These are phyloP conservation scores for Fonsecaea monophora DNA, from an alignment of 2,329 filamentous ascomycete genomes.

Conservation along the genomic window DNA sequence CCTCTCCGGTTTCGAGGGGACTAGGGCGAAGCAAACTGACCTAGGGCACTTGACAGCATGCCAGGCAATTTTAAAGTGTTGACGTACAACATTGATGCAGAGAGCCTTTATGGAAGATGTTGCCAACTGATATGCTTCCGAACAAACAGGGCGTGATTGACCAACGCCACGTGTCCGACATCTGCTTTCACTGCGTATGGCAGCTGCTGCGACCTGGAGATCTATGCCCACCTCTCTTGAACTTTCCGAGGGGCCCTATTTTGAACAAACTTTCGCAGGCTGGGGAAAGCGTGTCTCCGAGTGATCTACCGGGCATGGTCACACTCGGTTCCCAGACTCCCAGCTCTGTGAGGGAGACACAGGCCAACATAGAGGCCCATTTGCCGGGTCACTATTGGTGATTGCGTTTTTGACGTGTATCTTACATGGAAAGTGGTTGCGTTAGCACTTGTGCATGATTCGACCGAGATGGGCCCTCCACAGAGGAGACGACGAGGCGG, in stretches of 20 bases:
- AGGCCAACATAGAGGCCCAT: slow-evolving; percentile 2
- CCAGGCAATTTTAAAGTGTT: not conserved
- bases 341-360: not conserved
- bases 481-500: slow-evolving; percentile 24
- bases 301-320: slow-evolving; percentile 10
- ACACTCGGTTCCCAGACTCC: not conserved
- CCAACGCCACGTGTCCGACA: slow-evolving; percentile 20
- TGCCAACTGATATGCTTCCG: not conserved
- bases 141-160: not conserved
- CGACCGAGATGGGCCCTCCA: not conserved
- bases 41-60: not conserved
- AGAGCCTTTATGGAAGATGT: not conserved
- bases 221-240: not conserved
- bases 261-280: not conserved
- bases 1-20: not conserved
- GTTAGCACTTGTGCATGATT: slow-evolving; percentile 14
- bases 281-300: not conserved
- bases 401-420: slow-evolving; percentile 2
- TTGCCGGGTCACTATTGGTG: slow-evolving; percentile 1
- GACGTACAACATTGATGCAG: not conserved
- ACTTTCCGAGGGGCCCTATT: not conserved
- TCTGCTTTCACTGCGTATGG: slow-evolving; percentile 12
- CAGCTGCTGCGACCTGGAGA: not conserved
- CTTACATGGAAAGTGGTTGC: slow-evolving; percentile 7
- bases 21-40: not conserved